phyloP scores from a whole-genome alignment of 345 rosid genomes.

The Populus davidiana region DNA sequence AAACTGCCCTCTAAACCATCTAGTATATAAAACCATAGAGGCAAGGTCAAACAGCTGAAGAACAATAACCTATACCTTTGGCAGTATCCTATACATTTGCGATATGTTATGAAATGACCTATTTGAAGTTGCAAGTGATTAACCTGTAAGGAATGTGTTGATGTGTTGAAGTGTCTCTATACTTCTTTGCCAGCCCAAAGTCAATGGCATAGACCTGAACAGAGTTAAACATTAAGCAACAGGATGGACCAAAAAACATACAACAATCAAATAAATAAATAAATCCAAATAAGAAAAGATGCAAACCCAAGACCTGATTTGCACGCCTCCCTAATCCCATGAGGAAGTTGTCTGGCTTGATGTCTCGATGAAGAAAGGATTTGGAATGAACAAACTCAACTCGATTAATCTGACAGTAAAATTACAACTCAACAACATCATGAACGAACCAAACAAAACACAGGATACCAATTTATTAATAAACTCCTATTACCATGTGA shows the following conservation, averaged over 20 bases:
- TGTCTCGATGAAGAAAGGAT: conserved; percentile 85
- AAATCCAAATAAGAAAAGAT: background rate
- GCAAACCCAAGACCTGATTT: conserved; percentile 53
- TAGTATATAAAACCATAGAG: background rate
- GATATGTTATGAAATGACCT: background rate
- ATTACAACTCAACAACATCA: background rate
- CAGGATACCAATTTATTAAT: background rate
- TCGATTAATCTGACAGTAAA: conserved; percentile 62
- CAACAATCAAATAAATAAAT: conserved; percentile 1
- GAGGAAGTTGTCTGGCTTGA: conserved; percentile 89
- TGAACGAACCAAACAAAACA: background rate
- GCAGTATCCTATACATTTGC: background rate
- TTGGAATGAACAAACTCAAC: conserved; percentile 83
- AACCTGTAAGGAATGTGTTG: conserved; percentile 93
- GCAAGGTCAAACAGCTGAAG: background rate
- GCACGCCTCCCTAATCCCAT: conserved; percentile 93
- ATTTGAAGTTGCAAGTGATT: background rate
- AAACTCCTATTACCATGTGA: conserved; percentile 73
- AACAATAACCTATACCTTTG: background rate
- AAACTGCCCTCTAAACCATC: background rate
- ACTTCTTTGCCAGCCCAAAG: conserved; percentile 92
- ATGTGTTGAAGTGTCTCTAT: conserved; percentile 69
- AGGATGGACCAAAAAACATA: background rate
- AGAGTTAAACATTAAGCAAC: conserved; percentile 7
- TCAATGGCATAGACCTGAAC: conserved; percentile 76